Base-by-base conservation (phyloP, 2,329 filamentous ascomycete species). In the Annulohypoxylon truncatum region DNA sequence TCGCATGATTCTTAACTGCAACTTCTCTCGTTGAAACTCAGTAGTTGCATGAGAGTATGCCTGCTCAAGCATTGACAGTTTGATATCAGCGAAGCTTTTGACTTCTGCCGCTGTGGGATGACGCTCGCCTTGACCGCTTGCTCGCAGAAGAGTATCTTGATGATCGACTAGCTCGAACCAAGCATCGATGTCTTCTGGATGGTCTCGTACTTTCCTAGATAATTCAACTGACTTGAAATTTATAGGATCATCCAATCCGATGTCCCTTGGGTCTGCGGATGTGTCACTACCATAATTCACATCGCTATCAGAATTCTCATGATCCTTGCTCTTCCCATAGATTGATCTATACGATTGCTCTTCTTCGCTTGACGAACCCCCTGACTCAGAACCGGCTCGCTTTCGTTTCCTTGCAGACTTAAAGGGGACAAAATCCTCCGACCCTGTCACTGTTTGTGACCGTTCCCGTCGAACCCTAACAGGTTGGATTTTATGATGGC, bases 101-200 rank as follows among this genome's bases (percentile, higher is more conserved):
- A 82, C 81, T 73, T 96, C 91, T 2, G 89, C 87, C 26, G 82
- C 80, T 0, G 87, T 89, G 22, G 83, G 80, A 28, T 74, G 77
- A 38, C 78, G 82, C 42, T 75, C 83, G 73, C 80, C 81, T 65
- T 78, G 79, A 20, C 83, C 79, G 24, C 82, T 82, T 22, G 82
- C 80, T 54, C 81, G 81, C 42, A 95, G 80, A 59, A 96, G 82
- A 1, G 79, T 77, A 66, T 93, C 89, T 79, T 98, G 95, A 66
- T 97, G 89, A 6, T 89, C 81, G 47, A 95, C 90, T n/a, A 97
- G 83, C 35, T 87, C 84, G 13, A 96, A 78, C 95, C 95, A 98
- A 15, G 88, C 84, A 42, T 89, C 81, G 18, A 92, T 82, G 73
- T 96, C 87, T 4, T 83, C 77, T 0, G 94, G 92, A 20, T 87